Evolutionary conservation across 441 rosid genomes (phyloP), one percentile per base, ranked within the genome.

Genomic region (Raphanus hybrid): DNA sequence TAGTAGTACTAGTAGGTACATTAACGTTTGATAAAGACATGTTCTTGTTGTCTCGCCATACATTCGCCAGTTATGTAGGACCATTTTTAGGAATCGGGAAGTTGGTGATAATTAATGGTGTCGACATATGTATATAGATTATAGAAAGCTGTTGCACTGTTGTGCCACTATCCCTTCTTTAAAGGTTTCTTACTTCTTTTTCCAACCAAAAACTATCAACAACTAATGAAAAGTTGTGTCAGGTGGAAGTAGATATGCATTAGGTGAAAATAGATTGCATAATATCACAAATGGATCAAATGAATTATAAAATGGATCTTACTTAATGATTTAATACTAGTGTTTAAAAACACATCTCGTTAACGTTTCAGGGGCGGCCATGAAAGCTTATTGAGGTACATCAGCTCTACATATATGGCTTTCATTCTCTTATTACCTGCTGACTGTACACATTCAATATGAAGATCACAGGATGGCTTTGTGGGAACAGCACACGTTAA

Each of bases 391-490:
- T 78, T 95, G 99, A 73, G 98, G 99, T 55, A 95, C 98, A 77
- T 95, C 97, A 12, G 91, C 98, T 84, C 87, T 95, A 37, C 99
- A 97, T 67, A 23, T 23, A 95, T 89, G 23, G 96, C 86, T 84
- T 95, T 95, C 99, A 95, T 95, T 86, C 98, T 84, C 81, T 91
- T 95, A 92, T 95, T 95, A 75, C 98, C 99, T 82, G 77, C 99
- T 69, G 99, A 97, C 98, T 92, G 86, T 69, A 27, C 41, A 55
- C 39, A 67, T 54, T 11, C 64, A 37, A 8, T 15, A 61, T 70
- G 34, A 69, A 39, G 71, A 80, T 76, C 77, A 77, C 54, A 41
- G 11, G 15, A 69, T 8, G 59, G 50, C 59, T 12, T 15, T 43
- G 37, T 55, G 54, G 70, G 60, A 62, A 67, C 58, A 50, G 39